Evolutionary conservation across 2,329 filamentous ascomycete genomes (phyloP), one percentile per base, ranked within the genome.

Genomic region (Verticillium dahliae): DNA sequence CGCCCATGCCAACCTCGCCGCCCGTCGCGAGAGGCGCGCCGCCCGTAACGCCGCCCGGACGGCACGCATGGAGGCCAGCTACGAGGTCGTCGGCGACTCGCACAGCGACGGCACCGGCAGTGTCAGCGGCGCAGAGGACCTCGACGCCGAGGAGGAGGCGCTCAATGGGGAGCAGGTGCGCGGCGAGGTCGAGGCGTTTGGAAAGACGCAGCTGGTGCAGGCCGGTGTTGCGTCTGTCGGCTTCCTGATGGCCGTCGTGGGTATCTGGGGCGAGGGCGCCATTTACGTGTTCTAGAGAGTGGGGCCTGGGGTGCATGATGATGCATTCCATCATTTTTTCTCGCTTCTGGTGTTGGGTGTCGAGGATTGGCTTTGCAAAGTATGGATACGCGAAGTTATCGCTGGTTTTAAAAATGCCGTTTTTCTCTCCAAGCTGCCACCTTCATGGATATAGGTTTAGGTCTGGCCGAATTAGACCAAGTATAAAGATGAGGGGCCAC

Each of bases 211-310:
- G 68, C 65, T 83, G 37, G 76, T 83, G 11, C 80, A 84, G 71
- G 83, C 83, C 9, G 78, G 74, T 6, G 68, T 88, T 35, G 78
- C 83, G 2, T 81, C 82, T 3, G 61, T 85, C 54, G 85, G 81
- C 4, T 88, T 89, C 72, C 72, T 79, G 60, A 81, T 89, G 77
- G 81, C 85, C 22, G 78, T 89, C 18, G 74, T 89, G 39, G 86
- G 86, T 15, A 83, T 89, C 68, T 89, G 86, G 86, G 86, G 86
- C 5, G 86, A 88, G 70, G 84, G 85, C 33, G 77, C 76, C 54
- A 56, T 56, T 31, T 33, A 56, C 54, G 54, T 33, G 27, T 56
- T 56, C 14, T 52, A 52, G 45, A 52, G 45, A 27, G 45, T 18
- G 3, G 2, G 18, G 10, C 4, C 18, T n/a, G 18, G 18, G 45